Base-by-base conservation (phyloP, 441 rosid species). In the Arabidopsis lyrata region DNA sequence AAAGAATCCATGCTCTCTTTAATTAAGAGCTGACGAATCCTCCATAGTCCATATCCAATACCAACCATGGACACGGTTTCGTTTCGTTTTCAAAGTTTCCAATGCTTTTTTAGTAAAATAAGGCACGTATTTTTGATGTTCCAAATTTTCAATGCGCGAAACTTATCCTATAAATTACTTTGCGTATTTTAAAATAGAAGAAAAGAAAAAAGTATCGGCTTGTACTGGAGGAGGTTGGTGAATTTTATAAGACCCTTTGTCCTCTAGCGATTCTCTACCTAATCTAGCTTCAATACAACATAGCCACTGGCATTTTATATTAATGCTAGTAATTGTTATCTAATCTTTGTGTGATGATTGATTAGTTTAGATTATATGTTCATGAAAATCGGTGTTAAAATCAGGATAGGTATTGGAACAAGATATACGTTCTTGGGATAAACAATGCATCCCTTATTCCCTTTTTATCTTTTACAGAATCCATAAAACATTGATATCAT, bases 151-250 rank as follows among this genome's bases (percentile, higher is more conserved):
- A 56, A 48, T 18, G 27, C 6, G 52, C 35, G 9, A 75, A 60
- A 60, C 73, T 75, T 75, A 68, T 68, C 78, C 74, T 52, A 3
- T 42, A 68, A 53, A 38, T 15, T 75, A 34, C 35, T 53, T 53
- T 50, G 2, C 24, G 53, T 31, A 18, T 45, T 64, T 5, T 24
- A 18, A 32, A 49, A 50, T 14, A 31, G 15, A 4, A 4, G n/a
- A n/a, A 24, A 1, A 55, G 64, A 66, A 55, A 55, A 66, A 55
- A 34, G 61, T 50, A 58, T 60, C 54, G 72, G 78, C 72, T 74
- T 59, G 67, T 74, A 66, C 55, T 10, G 67, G 62, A 60, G 73
- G 49, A 67, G 78, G 73, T 67, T 31, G 68, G 78, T 60, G 56
- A 39, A 9, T 52, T 67, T 32, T 50, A 36, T 74, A 59, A 73